Evolutionary conservation across 164 flowering plant genomes (phyloP), one percentile per base, ranked within the genome.

Genomic region (Berberis thunbergii): DNA sequence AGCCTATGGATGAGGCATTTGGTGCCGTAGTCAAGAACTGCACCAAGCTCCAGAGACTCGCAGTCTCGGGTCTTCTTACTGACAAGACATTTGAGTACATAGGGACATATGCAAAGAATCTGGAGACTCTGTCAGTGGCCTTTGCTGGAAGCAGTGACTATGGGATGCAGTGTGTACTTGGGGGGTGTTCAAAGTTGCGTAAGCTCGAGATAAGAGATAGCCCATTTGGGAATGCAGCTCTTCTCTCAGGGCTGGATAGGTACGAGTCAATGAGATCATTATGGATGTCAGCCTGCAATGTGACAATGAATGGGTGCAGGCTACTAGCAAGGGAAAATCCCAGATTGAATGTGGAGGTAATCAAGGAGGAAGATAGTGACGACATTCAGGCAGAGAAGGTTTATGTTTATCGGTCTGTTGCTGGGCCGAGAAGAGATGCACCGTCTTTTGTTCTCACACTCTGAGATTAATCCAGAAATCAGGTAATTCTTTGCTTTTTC

Each of bases 201-300:
- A 87, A 81, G 73, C 86, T 91, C 43, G 95, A 91, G 81, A 85
- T 91, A 57, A 79, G 97, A 72, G 97, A 91, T 63, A 78, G 88
- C 57, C 91, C 91, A 12, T 91, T 91, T 66, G 96, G 96, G 40
- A 74, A 91, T 72, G 81, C 66, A 4, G 93, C 93, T 0, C 58
- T 91, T 43, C 81, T 88, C 1, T 83, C 91, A 0, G 89, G 87
- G 43, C 42, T 83, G 62, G 84, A 77, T 65, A 83, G 74, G 67
- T 85, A 84, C 52, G 91, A 86, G 60, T 79, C 84, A 5, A 86
- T 91, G 97, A 75, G 97, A 63, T 88, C 89, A 1, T 81, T 88
- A 3, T 91, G 97, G 97, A 88, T 91, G 93, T 91, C 97, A 2
- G 76, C 88, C 2, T 91, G 96, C 78, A 68, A 76, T 8, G 76